Conservation (phyloP, 352 stramenopile species). For the Lagenidium giganteum region DNA sequence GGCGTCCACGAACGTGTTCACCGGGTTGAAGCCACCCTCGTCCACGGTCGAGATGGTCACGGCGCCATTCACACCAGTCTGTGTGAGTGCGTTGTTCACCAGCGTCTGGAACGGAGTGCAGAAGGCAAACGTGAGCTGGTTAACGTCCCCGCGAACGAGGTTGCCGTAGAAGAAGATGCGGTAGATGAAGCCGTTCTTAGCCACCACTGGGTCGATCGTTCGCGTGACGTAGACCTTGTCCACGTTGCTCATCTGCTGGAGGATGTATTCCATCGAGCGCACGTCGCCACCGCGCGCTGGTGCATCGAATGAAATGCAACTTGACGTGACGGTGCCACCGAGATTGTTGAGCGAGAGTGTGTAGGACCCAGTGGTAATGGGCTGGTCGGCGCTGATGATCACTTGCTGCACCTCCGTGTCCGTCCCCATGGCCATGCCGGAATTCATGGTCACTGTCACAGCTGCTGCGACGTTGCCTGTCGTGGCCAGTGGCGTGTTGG, state of each 20-base stretch:
- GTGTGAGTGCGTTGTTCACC: slow-evolving; percentile 38
- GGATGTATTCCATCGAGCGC: slow-evolving; percentile 25
- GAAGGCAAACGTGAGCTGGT: slow-evolving; percentile 5
- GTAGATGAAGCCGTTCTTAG: slow-evolving; percentile 44
- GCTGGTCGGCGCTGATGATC: slow-evolving; percentile 28
- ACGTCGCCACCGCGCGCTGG: slow-evolving; percentile 20
- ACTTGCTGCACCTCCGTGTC: slow-evolving; percentile 54
- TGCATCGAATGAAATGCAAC: slow-evolving; percentile 47
- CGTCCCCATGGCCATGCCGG: slow-evolving; percentile 36
- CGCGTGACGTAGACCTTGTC: slow-evolving; percentile 57
- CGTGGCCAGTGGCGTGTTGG: slow-evolving; percentile 28
- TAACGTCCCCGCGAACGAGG: slow-evolving; percentile 27
- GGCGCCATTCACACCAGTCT: slow-evolving; percentile 11
- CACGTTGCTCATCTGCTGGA: slow-evolving; percentile 44
- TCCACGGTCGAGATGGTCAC: slow-evolving; percentile 29
- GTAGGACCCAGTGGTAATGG: slow-evolving; percentile 38
- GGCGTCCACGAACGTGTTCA: slow-evolving; percentile 38
- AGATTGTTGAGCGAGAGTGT: slow-evolving; percentile 29
- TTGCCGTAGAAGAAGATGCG: slow-evolving; percentile 60
- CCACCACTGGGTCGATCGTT: slow-evolving; percentile 10
- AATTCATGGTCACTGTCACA: slow-evolving; percentile 19
- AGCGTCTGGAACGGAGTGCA: slow-evolving; percentile 44
- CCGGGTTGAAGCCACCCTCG: slow-evolving; percentile 27
- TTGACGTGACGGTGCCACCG: slow-evolving; percentile 16
- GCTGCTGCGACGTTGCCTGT: slow-evolving; percentile 11